phyloP scores from a whole-genome alignment of 495 filamentous ascomycete genomes.

The Aspergillus hancockii region DNA sequence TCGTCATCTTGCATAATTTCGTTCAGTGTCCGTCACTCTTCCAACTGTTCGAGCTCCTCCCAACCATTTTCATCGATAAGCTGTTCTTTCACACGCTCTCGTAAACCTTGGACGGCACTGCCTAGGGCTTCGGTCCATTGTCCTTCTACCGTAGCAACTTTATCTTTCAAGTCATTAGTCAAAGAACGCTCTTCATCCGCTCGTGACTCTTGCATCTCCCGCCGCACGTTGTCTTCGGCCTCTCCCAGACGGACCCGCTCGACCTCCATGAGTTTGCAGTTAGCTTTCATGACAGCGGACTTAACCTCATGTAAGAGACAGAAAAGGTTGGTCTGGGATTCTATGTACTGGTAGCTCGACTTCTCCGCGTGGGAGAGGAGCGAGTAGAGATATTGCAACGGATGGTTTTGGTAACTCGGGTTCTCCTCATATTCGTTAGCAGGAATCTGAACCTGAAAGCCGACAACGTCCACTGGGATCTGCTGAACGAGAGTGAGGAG shows the following conservation, averaged over 20 bases:
- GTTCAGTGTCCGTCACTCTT: conserved; percentile 30
- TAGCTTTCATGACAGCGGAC: conserved; percentile 68
- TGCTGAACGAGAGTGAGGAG: conserved; percentile 75
- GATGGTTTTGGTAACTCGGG: conserved; percentile 72
- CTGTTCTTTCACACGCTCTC: conserved; percentile 61
- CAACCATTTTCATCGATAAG: conserved; percentile 69
- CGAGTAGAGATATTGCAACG: conserved; percentile 84
- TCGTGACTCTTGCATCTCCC: conserved; percentile 61
- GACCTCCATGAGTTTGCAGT: conserved; percentile 53
- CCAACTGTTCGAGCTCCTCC: conserved; percentile 62
- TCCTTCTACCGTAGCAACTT: conserved; percentile 83
- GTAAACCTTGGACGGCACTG: conserved; percentile 54
- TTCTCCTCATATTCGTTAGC: conserved; percentile 79
- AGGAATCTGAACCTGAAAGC: conserved; percentile 69
- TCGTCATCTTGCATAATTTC: conserved; percentile 13
- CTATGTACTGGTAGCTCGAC: conserved; percentile 93
- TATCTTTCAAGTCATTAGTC: conserved; percentile 89
- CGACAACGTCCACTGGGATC: conserved; percentile 61
- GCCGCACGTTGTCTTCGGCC: conserved; percentile 44
- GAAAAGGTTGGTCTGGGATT: conserved; percentile 89
- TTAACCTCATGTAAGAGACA: conserved; percentile 92
- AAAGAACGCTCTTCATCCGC: conserved; percentile 64
- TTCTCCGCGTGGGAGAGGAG: conserved; percentile 85
- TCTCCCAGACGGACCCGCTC: conserved; percentile 61
- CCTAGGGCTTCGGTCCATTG: conserved; percentile 78